Percentiles rank a stretch among this genome's conserved stretches.
These are phyloP conservation scores for Cladosporium oxysporum DNA, from an alignment of 2,329 filamentous ascomycete genomes.

Conservation along the genomic window DNA sequence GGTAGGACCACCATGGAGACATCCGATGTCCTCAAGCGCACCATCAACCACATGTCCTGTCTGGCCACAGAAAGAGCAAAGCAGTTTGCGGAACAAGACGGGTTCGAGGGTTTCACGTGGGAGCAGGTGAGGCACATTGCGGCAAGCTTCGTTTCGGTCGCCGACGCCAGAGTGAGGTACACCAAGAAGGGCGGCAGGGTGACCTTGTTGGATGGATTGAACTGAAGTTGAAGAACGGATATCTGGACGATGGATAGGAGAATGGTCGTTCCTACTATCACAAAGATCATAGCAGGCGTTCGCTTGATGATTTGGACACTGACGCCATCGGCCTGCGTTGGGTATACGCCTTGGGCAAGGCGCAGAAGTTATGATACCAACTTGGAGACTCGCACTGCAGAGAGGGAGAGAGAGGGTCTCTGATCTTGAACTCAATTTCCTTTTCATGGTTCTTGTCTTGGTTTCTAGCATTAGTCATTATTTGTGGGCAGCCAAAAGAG, in stretches of 20 bases:
- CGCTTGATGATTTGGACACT: neutral
- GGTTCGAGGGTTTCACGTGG: constrained; percentile 7
- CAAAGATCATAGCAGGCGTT: neutral
- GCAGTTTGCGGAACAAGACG: neutral
- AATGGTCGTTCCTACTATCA: neutral
- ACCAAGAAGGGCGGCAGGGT: constrained; percentile 3
- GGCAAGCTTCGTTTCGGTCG: constrained; percentile 4
- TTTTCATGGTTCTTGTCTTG: neutral
- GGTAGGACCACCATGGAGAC: neutral
- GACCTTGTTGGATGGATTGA: neutral
- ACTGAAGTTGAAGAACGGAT: neutral
- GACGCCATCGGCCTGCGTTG: neutral
- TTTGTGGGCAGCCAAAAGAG: neutral
- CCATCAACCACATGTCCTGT: neutral
- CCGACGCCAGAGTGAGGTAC: neutral
- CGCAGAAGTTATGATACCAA: neutral
- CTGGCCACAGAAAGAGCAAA: neutral
- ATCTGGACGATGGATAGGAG: neutral
- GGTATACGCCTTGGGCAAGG: neutral
- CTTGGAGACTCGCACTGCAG: neutral
- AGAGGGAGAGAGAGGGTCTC: neutral
- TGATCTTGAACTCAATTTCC: neutral
- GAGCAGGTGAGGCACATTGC: constrained; percentile 8
- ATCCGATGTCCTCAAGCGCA: neutral
- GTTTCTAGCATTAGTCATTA: neutral